Evolutionary conservation across 768 basidiomycete genomes (phyloP).

Genomic region (Sutorius australiensis): DNA sequence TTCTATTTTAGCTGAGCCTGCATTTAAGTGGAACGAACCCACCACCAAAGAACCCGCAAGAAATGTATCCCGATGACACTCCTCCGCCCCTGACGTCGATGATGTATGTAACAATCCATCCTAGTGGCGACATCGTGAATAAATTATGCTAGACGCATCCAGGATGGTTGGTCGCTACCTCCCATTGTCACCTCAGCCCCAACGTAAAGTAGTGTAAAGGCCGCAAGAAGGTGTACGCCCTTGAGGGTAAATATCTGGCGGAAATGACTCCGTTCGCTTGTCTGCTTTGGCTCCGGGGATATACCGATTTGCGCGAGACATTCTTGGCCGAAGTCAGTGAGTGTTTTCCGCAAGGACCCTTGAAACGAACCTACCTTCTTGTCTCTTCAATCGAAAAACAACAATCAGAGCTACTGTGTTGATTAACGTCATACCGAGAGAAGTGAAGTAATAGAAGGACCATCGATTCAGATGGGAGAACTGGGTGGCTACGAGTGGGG

Average conservation of each 20-base stretch:
- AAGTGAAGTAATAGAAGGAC: conserved; percentile 44
- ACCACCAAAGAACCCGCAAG: conserved; percentile 38
- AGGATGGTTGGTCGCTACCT: conserved; percentile 23
- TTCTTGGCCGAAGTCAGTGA: conserved; percentile 24
- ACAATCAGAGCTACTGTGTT: conserved; percentile 48
- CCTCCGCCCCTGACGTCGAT: conserved; percentile 43
- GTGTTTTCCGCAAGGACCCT: neutral
- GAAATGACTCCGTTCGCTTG: conserved; percentile 37
- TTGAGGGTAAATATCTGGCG: conserved; percentile 43
- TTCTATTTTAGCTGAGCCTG: neutral
- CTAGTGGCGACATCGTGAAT: conserved; percentile 24
- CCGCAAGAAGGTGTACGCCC: conserved; percentile 44
- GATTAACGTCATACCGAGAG: conserved; percentile 59
- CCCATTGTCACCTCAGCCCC: conserved; percentile 53
- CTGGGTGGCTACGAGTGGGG: conserved; percentile 54
- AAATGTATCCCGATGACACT: conserved; percentile 44
- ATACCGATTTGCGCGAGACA: conserved; percentile 37
- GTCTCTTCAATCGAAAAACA: conserved; percentile 62
- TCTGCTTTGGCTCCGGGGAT: conserved; percentile 18
- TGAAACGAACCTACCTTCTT: conserved; percentile 48
- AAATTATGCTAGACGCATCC: neutral
- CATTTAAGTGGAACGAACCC: neutral
- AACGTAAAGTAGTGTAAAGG: conserved; percentile 45
- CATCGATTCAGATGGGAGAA: conserved; percentile 39
- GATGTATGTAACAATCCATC: conserved; percentile 67